Evolutionary conservation across 441 rosid species (phyloP), one percentile per base, ranked within the genome.

Genomic region (Jatropha multifida): DNA sequence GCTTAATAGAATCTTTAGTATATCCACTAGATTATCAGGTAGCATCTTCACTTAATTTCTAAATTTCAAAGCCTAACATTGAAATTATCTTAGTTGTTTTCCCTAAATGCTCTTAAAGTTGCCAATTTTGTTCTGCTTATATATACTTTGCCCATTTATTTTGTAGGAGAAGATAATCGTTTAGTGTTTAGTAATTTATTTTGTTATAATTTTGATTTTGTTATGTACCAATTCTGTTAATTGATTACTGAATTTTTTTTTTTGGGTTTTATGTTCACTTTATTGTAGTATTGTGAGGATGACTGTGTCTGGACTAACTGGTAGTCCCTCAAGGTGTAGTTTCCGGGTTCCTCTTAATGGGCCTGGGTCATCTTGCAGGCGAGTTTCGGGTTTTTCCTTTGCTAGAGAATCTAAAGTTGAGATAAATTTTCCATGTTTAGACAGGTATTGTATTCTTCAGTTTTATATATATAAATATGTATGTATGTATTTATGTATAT

Each of bases 261-360:
- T 64, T 68, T 48, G 41, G 51, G 56, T 46, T 40, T 68, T 48
- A 48, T 64, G 62, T 46, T 40, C 44, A 5, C 1, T n/a, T 54
- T 40, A 52, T 52, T 64, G 51, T 65, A 7, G 68, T 74, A 27
- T 10, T 78, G 62, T 69, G 62, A 84, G 76, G 80, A 95, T 93
- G 97, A 79, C 80, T 74, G 82, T 89, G n/a, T 87, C 88, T 61
- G 97, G 98, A 62, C 79, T 95, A 61, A 81, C 84, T 12, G 80
- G 80, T 74, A 77, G 86, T 88, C 91, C 92, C 7, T 83, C 92
- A 58, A 83, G 85, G 77, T 88, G 85, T 73, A 88, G 82, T 78
- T 76, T 70, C 32, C 77, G 84, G 76, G 77, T 69, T 61, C 75
- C 81, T 5, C 46, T 76, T n/a, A 20, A 60, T 72, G 61, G 83